Base-by-base conservation (phyloP, 1,284 basidiomycete genomes). In the Sporisorium iseilematis-ciliati region DNA sequence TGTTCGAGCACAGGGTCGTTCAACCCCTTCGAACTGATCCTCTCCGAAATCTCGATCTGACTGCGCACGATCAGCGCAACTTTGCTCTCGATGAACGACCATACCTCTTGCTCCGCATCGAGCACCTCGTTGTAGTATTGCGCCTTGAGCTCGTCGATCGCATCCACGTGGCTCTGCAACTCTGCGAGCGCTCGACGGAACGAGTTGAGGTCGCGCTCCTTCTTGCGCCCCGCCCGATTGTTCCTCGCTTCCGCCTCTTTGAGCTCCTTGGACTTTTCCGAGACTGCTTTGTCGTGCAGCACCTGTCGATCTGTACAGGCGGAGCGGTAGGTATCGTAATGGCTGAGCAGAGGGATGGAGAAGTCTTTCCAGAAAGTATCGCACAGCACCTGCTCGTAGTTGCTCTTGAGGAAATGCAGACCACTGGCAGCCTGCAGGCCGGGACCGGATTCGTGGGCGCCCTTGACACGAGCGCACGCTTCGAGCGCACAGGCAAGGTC, bases 91-190 rank as follows among this genome's bases (percentile, higher is more conserved):
- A 97, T 92, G 16, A 91, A 90, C 78, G 94, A 90, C 95, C 95
- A 97, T 7, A 93, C 91, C 86, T 95, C 91, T 79, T 96, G 93
- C 86, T 97, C 95, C 75, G 94, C 93, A 64, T 94, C 93, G 57
- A 95, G 87, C 58, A 96, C 94, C 77, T 95, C 92, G 74, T 86
- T 89, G 83, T 95, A 95, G 86, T 95, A 93, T 11, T 89, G 88
- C 4, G 87, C 89, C 82, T 94, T 94, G 70, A 94, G 87, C 70
- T 90, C 90, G 84, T 95, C 93, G 18, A 95, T 87, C 59, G 92
- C 92, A 78, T 94, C 92, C 0, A 97, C 94, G 85, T 96, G 94
- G 42, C 90, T 88, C 81, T 97, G 95, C 40, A 97, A 87, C 20
- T 94, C 89, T 12, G 75, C 70, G 12, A 84, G 73, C 25, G 82